Percentiles rank a stretch among this genome's conserved stretches.
These are phyloP conservation scores for Endocarpon pusillum DNA, from an alignment of 495 filamentous ascomycete genomes.

Conservation along the genomic window DNA sequence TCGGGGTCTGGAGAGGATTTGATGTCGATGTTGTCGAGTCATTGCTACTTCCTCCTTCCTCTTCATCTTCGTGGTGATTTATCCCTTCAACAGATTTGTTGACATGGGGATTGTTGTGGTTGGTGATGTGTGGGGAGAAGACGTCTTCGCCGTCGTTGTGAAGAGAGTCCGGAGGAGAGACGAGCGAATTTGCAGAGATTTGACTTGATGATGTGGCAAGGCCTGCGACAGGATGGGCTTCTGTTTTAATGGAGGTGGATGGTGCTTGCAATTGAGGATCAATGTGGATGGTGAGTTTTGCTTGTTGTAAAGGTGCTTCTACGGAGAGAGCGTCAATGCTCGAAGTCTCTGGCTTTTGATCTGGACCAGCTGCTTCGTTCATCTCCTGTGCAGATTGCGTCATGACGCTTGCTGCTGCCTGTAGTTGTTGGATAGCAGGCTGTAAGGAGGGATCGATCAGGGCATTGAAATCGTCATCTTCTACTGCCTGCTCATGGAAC, in stretches of 20 bases:
- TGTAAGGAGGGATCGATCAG: too few relatives aligned
- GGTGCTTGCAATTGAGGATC: slow-evolving; percentile 1
- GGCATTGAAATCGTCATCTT: too few relatives aligned
- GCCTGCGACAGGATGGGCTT: not conserved
- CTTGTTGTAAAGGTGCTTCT: not conserved
- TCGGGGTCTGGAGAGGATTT: slow-evolving; percentile 22
- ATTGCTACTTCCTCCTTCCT: too few relatives aligned
- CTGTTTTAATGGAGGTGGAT: slow-evolving; percentile 4
- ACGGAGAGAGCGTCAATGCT: slow-evolving; percentile 2
- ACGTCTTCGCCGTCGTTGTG: too few relatives aligned
- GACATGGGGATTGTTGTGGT: slow-evolving; percentile 9
- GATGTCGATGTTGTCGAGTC: too few relatives aligned
- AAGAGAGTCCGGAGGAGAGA: slow-evolving; percentile 35
- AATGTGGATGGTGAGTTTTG: not conserved
- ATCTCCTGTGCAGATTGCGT: too few relatives aligned
- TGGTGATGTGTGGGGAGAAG: slow-evolving; percentile 1
- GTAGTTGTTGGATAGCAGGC: too few relatives aligned
- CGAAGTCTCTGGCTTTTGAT: not conserved
- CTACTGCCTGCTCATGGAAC: too few relatives aligned
- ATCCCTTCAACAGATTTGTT: slow-evolving; percentile 19
- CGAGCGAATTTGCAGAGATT: slow-evolving; percentile 21
- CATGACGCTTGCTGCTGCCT: too few relatives aligned
- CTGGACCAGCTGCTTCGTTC: too few relatives aligned
- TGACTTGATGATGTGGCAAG: slow-evolving; percentile 3
- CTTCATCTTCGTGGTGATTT: slow-evolving; percentile 1